These are phyloP conservation scores for Lipomyces japonicus DNA, from an alignment of 805 yeast genomes.

Conservation along the genomic window DNA sequence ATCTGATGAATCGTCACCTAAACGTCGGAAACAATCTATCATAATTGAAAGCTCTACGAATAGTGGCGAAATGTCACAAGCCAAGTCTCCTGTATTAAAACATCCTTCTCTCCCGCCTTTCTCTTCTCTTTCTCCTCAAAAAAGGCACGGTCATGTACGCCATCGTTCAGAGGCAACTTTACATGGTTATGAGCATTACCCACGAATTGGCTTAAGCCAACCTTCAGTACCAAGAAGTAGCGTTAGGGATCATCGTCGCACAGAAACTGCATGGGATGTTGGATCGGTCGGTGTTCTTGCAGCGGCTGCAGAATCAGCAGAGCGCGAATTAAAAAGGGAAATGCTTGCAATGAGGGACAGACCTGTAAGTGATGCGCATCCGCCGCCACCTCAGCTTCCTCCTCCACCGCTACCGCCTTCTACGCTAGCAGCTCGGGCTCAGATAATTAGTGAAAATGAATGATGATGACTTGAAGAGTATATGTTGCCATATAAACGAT, in stretches of 20 bases:
- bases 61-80: slow-evolving; percentile 6
- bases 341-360: neutral
- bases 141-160: slow-evolving; percentile 25
- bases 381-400: neutral
- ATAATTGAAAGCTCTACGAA: slow-evolving; percentile 11
- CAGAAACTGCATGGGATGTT: slow-evolving; percentile 20
- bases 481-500: no score
- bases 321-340: neutral
- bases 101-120: slow-evolving; percentile 21
- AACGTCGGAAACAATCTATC: slow-evolving; percentile 19
- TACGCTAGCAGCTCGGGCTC: no score
- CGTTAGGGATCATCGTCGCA: slow-evolving; percentile 6
- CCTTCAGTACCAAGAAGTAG: slow-evolving; percentile 8
- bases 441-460: no score
- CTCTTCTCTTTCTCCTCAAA: slow-evolving; percentile 20
- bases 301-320: slow-evolving; percentile 23
- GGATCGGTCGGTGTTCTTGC: slow-evolving; percentile 27
- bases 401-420: no score
- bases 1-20: slow-evolving; percentile 13
- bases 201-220: slow-evolving; percentile 8
- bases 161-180: slow-evolving; percentile 29
- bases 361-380: neutral
- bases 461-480: no score
- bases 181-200: slow-evolving; percentile 28
- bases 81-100: slow-evolving; percentile 6